Base-by-base conservation (phyloP, 768 basidiomycete species). In the Tricholoma bakamatsutake region DNA sequence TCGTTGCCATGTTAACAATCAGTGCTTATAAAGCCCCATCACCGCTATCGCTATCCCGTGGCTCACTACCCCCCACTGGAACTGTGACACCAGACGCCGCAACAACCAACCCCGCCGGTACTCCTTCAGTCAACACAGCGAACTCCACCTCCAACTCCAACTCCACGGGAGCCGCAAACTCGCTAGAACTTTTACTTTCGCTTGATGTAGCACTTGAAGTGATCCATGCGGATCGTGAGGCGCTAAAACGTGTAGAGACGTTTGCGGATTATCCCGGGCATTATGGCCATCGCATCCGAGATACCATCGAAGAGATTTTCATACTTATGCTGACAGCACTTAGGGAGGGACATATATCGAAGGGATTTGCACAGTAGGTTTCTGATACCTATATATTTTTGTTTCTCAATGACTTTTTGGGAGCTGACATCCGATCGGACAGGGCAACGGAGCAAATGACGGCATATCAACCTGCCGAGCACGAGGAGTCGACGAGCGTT, bases 241-340 rank as follows among this genome's bases (percentile, higher is more conserved):
- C 88, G 0, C 78, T 95, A 40, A 98, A 98, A 69, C 84, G 97
- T 11, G 85, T 92, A 2, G 93, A 99, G 66, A 93, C 87, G 2
- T 99, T 98, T 67, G 76, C 82, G 0, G 81, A 80, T 8, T 99
- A 97, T 66, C 93, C 94, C 0, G 91, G 93, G 0, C 80, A 83
- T 56, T 92, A 90, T 57, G 96, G 97, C 3, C 82, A 82, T 58
- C 85, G 90, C 3, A 94, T 99, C 1, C 76, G 85, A 30, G 94
- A 98, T 64, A 93, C 93, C 2, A 88, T 98, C 55, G 95, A 99
- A 69, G 96, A 98, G 69, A 72, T 92, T 4, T 98, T 98, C 57
- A 87, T 94, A 33, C 75, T 95, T 42, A 76, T 96, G 73, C 71
- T 98, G 31, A 83, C 85, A 28, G 83, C 85, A 0, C 70, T 97